These are phyloP conservation scores for Phytophthora kernoviae DNA, from an alignment of 352 stramenopile species.

Conservation along the genomic window DNA sequence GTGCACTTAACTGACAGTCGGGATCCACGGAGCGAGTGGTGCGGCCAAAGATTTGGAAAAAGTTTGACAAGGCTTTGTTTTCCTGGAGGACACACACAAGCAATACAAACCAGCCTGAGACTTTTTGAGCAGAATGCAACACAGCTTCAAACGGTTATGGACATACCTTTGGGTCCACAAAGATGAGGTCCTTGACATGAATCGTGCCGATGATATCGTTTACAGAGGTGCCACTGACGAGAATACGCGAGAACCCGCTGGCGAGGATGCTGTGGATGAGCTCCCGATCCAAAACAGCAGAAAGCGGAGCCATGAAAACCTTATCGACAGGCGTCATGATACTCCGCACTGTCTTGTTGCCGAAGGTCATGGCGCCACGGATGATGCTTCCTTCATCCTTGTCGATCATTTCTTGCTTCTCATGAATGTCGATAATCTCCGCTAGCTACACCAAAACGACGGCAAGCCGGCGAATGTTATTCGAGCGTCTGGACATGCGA, in stretches of 20 bases:
- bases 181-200: conserved; percentile 99
- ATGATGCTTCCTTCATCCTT: conserved; percentile 94
- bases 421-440: conserved; percentile 97
- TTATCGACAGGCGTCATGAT: conserved; percentile 95
- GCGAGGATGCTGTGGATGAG: conserved; percentile 96
- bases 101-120: conserved; percentile 71
- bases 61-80: conserved; percentile 62
- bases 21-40: conserved; percentile 83
- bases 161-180: conserved; percentile 96
- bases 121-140: conserved; percentile 56
- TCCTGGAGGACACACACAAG: conserved; percentile 43
- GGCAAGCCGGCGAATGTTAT: too few relatives aligned
- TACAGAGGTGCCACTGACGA: conserved; percentile 79
- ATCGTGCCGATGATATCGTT: conserved; percentile 97
- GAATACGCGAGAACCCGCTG: conserved; percentile 95
- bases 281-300: conserved; percentile 57
- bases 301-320: conserved; percentile 95
- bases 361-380: conserved; percentile 94
- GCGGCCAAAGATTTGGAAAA: conserved; percentile 72
- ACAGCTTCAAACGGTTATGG: too few relatives aligned
- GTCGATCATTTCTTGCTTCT: conserved; percentile 93
- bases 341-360: conserved; percentile 88
- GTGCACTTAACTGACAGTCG: conserved; percentile 92
- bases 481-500: background rate
- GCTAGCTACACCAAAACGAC: conserved; percentile 79